Percentiles rank a stretch among this genome's conserved stretches.
phyloP scores from a whole-genome alignment of 108 stramenopile species.

The Conticribra weissflogii region DNA sequence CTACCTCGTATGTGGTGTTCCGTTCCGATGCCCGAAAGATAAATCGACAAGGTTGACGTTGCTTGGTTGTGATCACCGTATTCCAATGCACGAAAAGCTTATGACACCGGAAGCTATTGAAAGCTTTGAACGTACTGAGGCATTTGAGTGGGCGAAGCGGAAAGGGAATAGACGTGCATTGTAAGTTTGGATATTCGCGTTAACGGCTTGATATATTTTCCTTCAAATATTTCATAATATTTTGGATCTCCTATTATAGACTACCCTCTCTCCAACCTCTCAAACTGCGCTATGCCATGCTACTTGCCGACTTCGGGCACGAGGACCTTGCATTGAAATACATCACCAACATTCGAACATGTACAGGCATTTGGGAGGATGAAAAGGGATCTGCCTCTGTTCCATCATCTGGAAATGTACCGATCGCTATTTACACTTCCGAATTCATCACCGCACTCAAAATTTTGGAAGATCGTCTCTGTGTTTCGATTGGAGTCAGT shows the following conservation, averaged over 20 bases:
- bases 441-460: slow-evolving; percentile 42
- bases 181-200: too few species aligned
- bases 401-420: slow-evolving; percentile 14
- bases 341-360: slow-evolving; percentile 55
- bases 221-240: background rate
- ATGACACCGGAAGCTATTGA: slow-evolving; percentile 61
- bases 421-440: slow-evolving; percentile 7
- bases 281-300: slow-evolving; percentile 77
- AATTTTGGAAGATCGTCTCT: slow-evolving; percentile 50
- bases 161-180: slow-evolving; percentile 73
- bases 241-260: background rate
- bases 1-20: slow-evolving; percentile 79
- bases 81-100: slow-evolving; percentile 41
- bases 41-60: slow-evolving; percentile 57
- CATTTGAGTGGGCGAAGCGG: slow-evolving; percentile 91
- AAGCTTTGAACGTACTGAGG: slow-evolving; percentile 81
- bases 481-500: slow-evolving; percentile 28
- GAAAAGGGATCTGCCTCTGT: background rate
- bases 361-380: slow-evolving; percentile 39
- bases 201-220: too few species aligned
- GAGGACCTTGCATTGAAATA: slow-evolving; percentile 57
- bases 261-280: slow-evolving; percentile 74
- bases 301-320: slow-evolving; percentile 71
- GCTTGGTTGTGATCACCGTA: slow-evolving; percentile 71
- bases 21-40: slow-evolving; percentile 53